phyloP scores from a whole-genome alignment of 2,329 filamentous ascomycete species.

The Bisporella sp. region DNA sequence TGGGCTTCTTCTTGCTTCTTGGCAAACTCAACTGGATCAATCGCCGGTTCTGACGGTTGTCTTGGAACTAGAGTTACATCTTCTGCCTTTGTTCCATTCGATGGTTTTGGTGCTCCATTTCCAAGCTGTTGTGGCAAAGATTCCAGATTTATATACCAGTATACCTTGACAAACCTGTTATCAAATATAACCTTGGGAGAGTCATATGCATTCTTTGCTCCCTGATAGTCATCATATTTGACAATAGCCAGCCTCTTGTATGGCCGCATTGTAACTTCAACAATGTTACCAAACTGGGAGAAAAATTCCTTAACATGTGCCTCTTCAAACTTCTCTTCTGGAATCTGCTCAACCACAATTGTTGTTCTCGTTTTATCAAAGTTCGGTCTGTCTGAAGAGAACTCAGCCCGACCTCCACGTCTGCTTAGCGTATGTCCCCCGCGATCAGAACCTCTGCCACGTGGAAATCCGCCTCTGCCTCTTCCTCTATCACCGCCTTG shows the following conservation, averaged over 20 bases:
- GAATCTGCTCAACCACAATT: constrained; percentile 73
- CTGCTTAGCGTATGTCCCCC: constrained; percentile 14
- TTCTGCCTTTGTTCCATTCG: constrained; percentile 22
- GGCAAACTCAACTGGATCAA: constrained; percentile 64
- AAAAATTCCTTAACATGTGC: constrained; percentile 63
- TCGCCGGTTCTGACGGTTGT: constrained; percentile 35
- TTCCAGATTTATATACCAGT: constrained; percentile 58
- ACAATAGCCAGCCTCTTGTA: constrained; percentile 63
- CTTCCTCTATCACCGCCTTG: constrained; percentile 20
- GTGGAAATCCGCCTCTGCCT: constrained; percentile 26
- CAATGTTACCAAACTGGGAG: constrained; percentile 60
- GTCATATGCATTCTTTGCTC: constrained; percentile 63
- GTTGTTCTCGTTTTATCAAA: constrained; percentile 57
- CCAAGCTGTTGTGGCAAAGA: constrained; percentile 23
- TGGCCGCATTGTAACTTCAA: constrained; percentile 56
- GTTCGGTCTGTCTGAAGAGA: constrained; percentile 58
- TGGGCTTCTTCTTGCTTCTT: constrained; percentile 67
- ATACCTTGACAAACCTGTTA: constrained; percentile 80
- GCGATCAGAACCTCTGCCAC: constrained; percentile 16
- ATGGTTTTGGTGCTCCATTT: constrained; percentile 22
- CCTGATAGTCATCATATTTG: constrained; percentile 58
- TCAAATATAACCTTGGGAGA: constrained; percentile 79
- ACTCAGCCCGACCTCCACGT: constrained; percentile 38
- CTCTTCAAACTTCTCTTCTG: constrained; percentile 62
- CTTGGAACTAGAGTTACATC: constrained; percentile 20